Base-by-base conservation (phyloP, 805 yeast species). In the Saccharomyces paradoxus region DNA sequence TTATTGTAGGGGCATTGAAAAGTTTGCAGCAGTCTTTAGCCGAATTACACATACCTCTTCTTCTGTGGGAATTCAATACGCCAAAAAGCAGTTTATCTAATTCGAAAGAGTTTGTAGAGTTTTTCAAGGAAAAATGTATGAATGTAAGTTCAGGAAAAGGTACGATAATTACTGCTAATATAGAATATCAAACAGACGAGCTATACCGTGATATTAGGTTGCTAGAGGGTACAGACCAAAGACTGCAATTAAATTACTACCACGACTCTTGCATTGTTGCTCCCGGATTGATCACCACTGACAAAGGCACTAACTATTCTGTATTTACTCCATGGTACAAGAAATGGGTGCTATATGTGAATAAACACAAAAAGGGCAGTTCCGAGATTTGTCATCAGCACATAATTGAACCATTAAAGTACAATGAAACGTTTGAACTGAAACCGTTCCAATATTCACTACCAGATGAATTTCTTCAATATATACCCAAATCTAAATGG, bases 321-420 rank as follows among this genome's bases (percentile, higher is more conserved):
- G 77, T 76, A 10, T 78, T 77, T 56, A 70, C 79, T 3, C 81
- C 81, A 0, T 78, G 80, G 80, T 76, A 69, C 57, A 74, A 68
- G 53, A 70, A 74, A 30, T 78, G 81, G 81, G 60, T 63, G 7
- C 60, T 63, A 14, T 59, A 65, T 50, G 58, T 75, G 10, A 60
- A 70, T 41, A 57, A 58, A 5, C 41, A 60, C 26, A 55, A 56
- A 8, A 29, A 50, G n/a, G 17, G 12, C 7, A 17, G 24, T 12
- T 37, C 44, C 17, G 44, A 21, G 17, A 17, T 17, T 44, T 31
- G 46, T 41, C 52, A 4, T 41, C 10, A 30, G 10, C 48, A 21
- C 14, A 48, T 22, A 48, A 37, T 3, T 22, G 51, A 50, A 14
- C 32, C 49, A 22, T 31, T 46, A 9, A 49, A 55, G 4, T 37